These are phyloP conservation scores for Berkeleyomyces rouxiae DNA, from an alignment of 2,329 filamentous ascomycete genomes.

Conservation along the genomic window DNA sequence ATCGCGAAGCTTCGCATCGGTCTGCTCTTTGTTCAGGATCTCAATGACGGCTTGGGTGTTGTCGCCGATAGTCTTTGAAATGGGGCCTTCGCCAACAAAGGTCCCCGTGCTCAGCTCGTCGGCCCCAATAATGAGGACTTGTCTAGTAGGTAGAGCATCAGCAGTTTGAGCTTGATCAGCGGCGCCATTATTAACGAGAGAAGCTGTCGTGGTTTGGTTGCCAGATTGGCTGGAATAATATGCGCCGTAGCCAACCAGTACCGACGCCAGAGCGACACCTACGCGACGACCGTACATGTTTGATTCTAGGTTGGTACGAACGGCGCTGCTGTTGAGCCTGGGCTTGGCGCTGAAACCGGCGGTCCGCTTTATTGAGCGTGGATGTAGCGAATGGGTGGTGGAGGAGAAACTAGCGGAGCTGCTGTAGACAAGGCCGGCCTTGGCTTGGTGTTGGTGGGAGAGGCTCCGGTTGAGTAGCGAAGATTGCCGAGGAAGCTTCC, in stretches of 20 bases:
- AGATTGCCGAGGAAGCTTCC: constrained; percentile 9
- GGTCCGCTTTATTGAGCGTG: constrained; percentile 14
- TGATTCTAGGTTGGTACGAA: constrained; percentile 38
- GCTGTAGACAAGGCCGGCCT: not conserved
- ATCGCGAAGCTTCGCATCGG: constrained; percentile 71
- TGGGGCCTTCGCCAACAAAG: constrained; percentile 67
- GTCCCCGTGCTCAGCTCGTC: constrained; percentile 81
- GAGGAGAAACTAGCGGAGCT: not conserved
- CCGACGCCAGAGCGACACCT: constrained; percentile 49
- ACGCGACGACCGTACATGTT: constrained; percentile 63
- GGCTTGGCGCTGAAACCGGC: constrained; percentile 13
- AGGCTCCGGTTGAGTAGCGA: not conserved
- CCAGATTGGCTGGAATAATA: constrained; percentile 42
- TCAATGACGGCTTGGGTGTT: constrained; percentile 75
- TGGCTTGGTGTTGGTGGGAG: not conserved
- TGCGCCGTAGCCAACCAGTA: constrained; percentile 55
- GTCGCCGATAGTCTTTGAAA: constrained; percentile 76
- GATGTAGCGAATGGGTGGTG: not conserved
- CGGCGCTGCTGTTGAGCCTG: constrained; percentile 19
- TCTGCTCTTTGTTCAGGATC: constrained; percentile 93
- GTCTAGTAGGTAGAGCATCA: constrained; percentile 35
- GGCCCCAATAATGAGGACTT: constrained; percentile 72
- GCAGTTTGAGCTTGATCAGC: constrained; percentile 16
- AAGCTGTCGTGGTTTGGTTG: constrained; percentile 20
- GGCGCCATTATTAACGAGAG: constrained; percentile 14